A percentile compares a stretch with the other conserved stretches of the same genome.
These are phyloP conservation scores for Cucumis sativus DNA, from an alignment of 306 rosid species.

Conservation along the genomic window Cucumber_9930_V3 NC_026658.2:14391001-14391500, in stretches of 20 bases:
- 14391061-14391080: slow-evolving; percentile 10
- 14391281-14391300: slow-evolving; percentile 7
- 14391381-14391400: background rate
- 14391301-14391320: slow-evolving; percentile 22
- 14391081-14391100: slow-evolving; percentile 6
- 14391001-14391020: slow-evolving; percentile 15
- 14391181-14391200: slow-evolving; percentile 56
- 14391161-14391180: slow-evolving; percentile 41
- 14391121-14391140: slow-evolving; percentile 69
- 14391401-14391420: background rate
- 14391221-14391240: slow-evolving; percentile 77
- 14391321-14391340: slow-evolving; percentile 25
- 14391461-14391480: background rate
- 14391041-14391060: slow-evolving; percentile 38
- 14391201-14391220: slow-evolving; percentile 60
- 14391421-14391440: background rate
- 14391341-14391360: slow-evolving; percentile 26
- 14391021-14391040: slow-evolving; percentile 79
- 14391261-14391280: slow-evolving; percentile 12
- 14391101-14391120: slow-evolving; percentile 33
- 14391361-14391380: slow-evolving; percentile 14
- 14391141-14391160: slow-evolving; percentile 71
- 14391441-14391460: background rate
- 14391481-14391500: background rate
- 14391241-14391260: slow-evolving; percentile 90